phyloP scores from a whole-genome alignment of 768 basidiomycete genomes.

The Calocybe cyanea region DNA sequence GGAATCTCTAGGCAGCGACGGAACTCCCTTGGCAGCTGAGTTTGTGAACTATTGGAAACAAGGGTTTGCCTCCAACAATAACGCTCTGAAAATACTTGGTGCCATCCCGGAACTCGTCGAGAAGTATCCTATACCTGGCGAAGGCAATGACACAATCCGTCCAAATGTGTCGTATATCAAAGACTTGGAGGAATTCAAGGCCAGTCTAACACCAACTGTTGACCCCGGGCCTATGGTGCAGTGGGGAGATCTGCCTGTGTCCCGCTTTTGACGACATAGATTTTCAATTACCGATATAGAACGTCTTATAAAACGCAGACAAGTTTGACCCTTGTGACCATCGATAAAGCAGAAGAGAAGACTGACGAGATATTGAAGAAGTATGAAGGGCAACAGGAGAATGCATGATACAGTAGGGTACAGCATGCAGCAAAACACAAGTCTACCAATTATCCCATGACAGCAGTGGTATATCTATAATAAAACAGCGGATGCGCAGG shows the following conservation, averaged over 20 bases:
- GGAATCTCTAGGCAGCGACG: conserved; percentile 47
- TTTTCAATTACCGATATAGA: no score
- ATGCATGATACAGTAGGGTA: conserved; percentile 13
- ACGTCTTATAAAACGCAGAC: no score
- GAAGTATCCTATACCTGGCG: conserved; percentile 51
- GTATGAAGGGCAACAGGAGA: neutral
- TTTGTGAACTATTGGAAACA: conserved; percentile 66
- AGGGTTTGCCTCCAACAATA: conserved; percentile 36
- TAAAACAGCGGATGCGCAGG: conserved; percentile 7
- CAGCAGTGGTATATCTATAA: conserved; percentile 6
- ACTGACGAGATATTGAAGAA: neutral
- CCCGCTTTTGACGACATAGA: conserved; percentile 57
- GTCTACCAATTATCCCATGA: conserved; percentile 9
- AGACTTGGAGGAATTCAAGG: conserved; percentile 65
- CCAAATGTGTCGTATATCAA: conserved; percentile 57
- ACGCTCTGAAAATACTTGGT: conserved; percentile 42
- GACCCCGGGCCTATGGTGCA: conserved; percentile 65
- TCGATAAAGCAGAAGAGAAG: neutral
- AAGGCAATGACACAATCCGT: conserved; percentile 41
- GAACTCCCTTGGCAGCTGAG: conserved; percentile 52
- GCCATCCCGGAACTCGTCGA: conserved; percentile 56
- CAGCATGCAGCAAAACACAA: conserved; percentile 8
- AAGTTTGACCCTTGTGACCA: no score
- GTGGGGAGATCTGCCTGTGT: conserved; percentile 68
- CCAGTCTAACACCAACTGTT: conserved; percentile 46